These are phyloP conservation scores for Barnettozyma botsteinii DNA, from an alignment of 805 yeast species.

Conservation along the genomic window DNA sequence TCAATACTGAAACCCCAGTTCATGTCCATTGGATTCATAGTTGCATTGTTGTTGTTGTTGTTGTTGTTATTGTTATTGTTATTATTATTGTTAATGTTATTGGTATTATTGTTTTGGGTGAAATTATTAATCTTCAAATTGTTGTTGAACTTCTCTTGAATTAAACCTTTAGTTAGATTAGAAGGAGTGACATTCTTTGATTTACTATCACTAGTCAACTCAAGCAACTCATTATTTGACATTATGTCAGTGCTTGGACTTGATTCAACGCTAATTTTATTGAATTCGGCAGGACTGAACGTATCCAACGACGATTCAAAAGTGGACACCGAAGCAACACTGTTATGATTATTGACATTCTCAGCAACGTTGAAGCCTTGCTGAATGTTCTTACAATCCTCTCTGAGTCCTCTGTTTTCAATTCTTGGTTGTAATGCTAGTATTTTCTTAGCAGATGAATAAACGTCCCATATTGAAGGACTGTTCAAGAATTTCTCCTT, in stretches of 20 bases:
- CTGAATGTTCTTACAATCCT: constrained; percentile 22
- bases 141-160: constrained; percentile 3
- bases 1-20: constrained; percentile 35
- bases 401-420: constrained; percentile 27
- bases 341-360: constrained; percentile 2
- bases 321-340: constrained; percentile 5
- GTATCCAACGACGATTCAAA: constrained; percentile 11
- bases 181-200: constrained; percentile 13
- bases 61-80: not conserved
- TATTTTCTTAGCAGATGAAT: constrained; percentile 28
- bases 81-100: not conserved
- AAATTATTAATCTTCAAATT: not conserved
- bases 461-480: constrained; percentile 30
- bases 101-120: not conserved
- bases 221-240: not conserved
- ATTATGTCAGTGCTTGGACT: constrained; percentile 4
- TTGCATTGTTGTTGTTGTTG: not conserved
- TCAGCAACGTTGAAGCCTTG: constrained; percentile 3
- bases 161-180: constrained; percentile 19
- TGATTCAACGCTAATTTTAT: constrained; percentile 21
- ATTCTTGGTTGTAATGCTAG: constrained; percentile 27
- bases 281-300: constrained; percentile 4
- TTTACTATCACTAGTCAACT: not conserved
- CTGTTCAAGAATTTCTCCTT: not conserved
- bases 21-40: constrained; percentile 34